Evolutionary conservation across 305 asterid species (phyloP), one percentile per base, ranked within the genome.

Genomic region (Ilex paraguariensis): DNA sequence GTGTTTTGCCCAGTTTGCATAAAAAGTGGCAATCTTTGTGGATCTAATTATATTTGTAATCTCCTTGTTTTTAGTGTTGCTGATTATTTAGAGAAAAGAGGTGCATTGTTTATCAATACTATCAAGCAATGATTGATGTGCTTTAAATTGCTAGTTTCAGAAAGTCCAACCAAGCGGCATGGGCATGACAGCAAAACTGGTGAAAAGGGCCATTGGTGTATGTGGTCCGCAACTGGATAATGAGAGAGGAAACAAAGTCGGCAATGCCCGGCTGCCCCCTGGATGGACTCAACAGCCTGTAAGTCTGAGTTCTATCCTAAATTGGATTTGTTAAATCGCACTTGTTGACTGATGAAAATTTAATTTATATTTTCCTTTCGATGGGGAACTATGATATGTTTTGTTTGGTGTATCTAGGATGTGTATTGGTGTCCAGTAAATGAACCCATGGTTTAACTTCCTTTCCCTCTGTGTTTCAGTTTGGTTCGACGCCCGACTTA

Each of bases 201-300:
- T 75, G 59, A 75, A 70, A 72, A 67, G 69, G 61, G 75, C 60
- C 13, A 13, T 60, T 71, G 69, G 54, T 57, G 54, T 30, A 60
- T 54, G 68, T 48, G 69, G 74, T 64, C 59, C 72, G 44, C 68
- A 66, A 52, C 56, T 54, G 65, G 75, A 73, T 62, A 64, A 62
- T 42, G 80, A 62, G 64, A 64, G 61, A 45, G 68, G 54, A 63
- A 67, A 62, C 57, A 52, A 75, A 57, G 61, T 36, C 42, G 59
- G 45, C 55, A 60, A 73, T 56, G 60, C 66, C 54, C 59, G 71
- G 61, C 73, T 65, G 54, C 73, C 87, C 66, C 67, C 80, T 54
- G 71, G 71, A 66, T 68, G 72, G 73, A 71, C 51, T 75, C 76
- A 77, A 71, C 82, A 76, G 66, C 87, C 81, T 72, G 88, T 83